A percentile compares a stretch with the other conserved stretches of the same genome.
Conservation (phyloP, 352 stramenopile genomes). For the Paralagenidium karlingii region DNA sequence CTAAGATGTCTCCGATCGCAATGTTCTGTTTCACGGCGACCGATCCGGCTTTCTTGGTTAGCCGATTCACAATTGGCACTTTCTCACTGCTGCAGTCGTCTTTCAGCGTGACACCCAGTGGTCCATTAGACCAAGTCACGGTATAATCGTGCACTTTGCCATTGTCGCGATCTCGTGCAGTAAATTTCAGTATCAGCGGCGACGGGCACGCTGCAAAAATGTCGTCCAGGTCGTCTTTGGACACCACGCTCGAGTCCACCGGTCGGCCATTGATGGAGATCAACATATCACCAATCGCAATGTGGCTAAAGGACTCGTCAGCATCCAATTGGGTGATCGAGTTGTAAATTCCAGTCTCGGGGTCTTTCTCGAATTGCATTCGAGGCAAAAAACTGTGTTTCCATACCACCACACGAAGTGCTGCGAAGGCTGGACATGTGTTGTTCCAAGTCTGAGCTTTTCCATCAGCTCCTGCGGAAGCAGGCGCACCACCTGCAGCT, state of each 20-base stretch:
- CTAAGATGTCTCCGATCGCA: constrained; percentile 70
- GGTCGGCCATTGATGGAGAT: constrained; percentile 65
- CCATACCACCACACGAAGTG: constrained; percentile 73
- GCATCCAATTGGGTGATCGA: constrained; percentile 49
- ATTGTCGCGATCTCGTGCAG: constrained; percentile 35
- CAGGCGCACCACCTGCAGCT: constrained; percentile 12
- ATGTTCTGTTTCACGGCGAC: constrained; percentile 85
- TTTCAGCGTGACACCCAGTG: constrained; percentile 73
- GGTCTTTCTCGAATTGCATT: constrained; percentile 38
- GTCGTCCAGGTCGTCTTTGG: constrained; percentile 56
- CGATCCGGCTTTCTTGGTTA: constrained; percentile 77
- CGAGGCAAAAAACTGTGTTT: constrained; percentile 77
- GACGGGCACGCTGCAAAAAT: constrained; percentile 58
- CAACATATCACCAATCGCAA: constrained; percentile 48
- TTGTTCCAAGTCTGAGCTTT: constrained; percentile 83
- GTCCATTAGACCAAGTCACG: constrained; percentile 79
- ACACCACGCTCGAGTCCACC: constrained; percentile 43
- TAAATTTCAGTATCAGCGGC: constrained; percentile 78
- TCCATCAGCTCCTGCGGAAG: constrained; percentile 1
- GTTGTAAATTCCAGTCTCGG: constrained; percentile 41
- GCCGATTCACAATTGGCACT: constrained; percentile 75
- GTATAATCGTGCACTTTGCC: constrained; percentile 74
- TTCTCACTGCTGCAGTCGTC: constrained; percentile 76
- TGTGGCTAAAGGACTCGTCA: constrained; percentile 72
- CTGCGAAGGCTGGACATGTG: constrained; percentile 51